Percentiles rank a stretch among this genome's conserved stretches.
These are phyloP conservation scores for Hysterium pulicare DNA, from an alignment of 2,329 filamentous ascomycete genomes.

Conservation along the genomic window DNA sequence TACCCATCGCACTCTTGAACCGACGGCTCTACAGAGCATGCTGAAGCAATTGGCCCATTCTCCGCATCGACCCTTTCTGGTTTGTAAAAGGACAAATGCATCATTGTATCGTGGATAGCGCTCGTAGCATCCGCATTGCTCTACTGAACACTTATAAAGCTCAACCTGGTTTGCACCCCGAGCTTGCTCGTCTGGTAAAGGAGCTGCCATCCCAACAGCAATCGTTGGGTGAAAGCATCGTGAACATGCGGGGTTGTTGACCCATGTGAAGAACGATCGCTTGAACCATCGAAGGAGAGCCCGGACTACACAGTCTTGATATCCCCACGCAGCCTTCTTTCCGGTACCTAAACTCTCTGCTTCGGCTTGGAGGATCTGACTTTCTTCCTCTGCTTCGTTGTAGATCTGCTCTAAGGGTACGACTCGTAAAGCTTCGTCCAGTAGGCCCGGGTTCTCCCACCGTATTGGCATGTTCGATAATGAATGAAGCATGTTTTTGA, in stretches of 20 bases:
- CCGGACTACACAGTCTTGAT: conserved; percentile 93
- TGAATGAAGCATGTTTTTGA: conserved; percentile 72
- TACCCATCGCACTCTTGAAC: conserved; percentile 89
- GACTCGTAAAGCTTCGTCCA: conserved; percentile 84
- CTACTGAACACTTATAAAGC: conserved; percentile 79
- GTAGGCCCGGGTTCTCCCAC: conserved; percentile 91
- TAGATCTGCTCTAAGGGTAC: conserved; percentile 92
- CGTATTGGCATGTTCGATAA: conserved; percentile 85
- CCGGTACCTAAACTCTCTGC: conserved; percentile 82
- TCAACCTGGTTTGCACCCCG: conserved; percentile 86
- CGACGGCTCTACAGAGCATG: conserved; percentile 93
- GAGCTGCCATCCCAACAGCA: conserved; percentile 76
- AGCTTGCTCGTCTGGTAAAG: conserved; percentile 83
- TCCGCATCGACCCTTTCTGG: conserved; percentile 78
- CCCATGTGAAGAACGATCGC: conserved; percentile 89
- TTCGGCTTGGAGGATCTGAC: conserved; percentile 80
- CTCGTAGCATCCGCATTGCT: conserved; percentile 73
- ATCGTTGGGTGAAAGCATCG: conserved; percentile 80
- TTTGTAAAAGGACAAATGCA: conserved; percentile 88
- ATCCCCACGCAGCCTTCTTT: conserved; percentile 84
- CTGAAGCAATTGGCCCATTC: conserved; percentile 99
- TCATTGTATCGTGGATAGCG: conserved; percentile 93
- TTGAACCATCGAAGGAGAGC: conserved; percentile 95
- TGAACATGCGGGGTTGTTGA: conserved; percentile 88
- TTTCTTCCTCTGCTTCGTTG: conserved; percentile 88